Conservation (phyloP, 2,329 filamentous ascomycete genomes). For the Cryphonectria naterciae region DNA sequence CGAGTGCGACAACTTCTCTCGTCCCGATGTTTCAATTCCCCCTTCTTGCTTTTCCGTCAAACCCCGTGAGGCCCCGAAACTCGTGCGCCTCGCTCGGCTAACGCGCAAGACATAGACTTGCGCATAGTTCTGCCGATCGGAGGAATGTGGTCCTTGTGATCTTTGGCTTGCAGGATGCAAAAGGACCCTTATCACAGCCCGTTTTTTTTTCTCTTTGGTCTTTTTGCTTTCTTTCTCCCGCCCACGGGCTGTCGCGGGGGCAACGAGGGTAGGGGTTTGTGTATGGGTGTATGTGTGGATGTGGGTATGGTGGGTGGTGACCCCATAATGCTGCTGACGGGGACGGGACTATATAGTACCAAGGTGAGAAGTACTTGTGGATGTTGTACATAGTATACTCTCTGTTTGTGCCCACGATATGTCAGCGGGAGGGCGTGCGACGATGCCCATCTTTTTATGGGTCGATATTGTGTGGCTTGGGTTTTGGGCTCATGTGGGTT, state of each 20-base stretch:
- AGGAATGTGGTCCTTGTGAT: constrained; percentile 19
- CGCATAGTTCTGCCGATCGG: constrained; percentile 11
- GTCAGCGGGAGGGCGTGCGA: constrained; percentile 1
- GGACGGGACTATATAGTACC: background rate
- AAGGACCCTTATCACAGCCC: constrained; percentile 9
- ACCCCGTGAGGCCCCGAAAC: background rate
- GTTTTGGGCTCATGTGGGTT: background rate
- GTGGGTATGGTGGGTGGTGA: background rate
- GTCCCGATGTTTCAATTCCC: background rate
- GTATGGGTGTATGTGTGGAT: background rate
- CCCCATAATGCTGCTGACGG: background rate
- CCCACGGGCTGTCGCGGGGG: constrained; percentile 3
- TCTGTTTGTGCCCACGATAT: background rate
- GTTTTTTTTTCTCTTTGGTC: background rate
- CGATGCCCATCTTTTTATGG: background rate
- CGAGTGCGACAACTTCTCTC: background rate
- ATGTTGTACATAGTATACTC: background rate
- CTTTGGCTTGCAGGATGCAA: constrained; percentile 20
- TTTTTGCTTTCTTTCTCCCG: background rate
- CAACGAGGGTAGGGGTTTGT: background rate
- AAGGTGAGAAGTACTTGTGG: constrained; percentile 1
- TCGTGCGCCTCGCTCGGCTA: constrained; percentile 8
- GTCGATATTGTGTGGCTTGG: constrained; percentile 8
- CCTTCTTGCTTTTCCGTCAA: background rate
- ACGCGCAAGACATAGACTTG: constrained; percentile 13